phyloP scores from a whole-genome alignment of 208 protist genomes.

The Leishmania gerbilli region DNA sequence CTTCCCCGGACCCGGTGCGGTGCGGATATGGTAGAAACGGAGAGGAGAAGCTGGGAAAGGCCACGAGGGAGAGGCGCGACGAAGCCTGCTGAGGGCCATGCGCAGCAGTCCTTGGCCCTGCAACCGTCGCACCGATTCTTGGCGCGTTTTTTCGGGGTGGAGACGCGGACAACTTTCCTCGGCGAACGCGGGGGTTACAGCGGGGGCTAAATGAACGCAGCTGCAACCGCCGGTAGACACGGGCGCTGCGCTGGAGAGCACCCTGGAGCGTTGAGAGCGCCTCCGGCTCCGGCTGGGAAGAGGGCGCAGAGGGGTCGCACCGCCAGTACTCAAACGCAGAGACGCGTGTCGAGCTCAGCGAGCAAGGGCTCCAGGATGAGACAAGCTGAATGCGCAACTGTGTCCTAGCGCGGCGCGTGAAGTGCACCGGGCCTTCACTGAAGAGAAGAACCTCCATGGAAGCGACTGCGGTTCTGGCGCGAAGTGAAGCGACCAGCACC shows the following conservation, averaged over 20 bases:
- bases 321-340: constrained; percentile 71
- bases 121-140: not conserved
- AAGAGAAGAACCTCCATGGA: constrained; percentile 25
- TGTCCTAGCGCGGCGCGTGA: constrained; percentile 16
- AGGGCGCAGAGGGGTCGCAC: not conserved
- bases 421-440: constrained; percentile 34
- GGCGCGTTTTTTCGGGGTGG: not conserved
- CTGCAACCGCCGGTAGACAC: constrained; percentile 10
- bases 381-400: constrained; percentile 37
- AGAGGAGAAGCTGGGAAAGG: constrained; percentile 19
- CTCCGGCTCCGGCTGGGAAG: not conserved
- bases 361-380: constrained; percentile 66
- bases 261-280: not conserved
- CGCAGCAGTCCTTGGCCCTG: not conserved
- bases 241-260: constrained; percentile 10
- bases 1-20: not conserved
- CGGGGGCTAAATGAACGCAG: not conserved
- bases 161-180: not conserved
- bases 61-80: constrained; percentile 6
- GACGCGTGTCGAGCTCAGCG: not conserved
- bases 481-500: constrained; percentile 11
- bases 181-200: not conserved
- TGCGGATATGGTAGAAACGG: constrained; percentile 15
- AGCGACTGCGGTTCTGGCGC: not conserved
- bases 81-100: not conserved